Base-by-base conservation (phyloP, 441 rosid genomes). In the Metrosideros polymorpha region DNA sequence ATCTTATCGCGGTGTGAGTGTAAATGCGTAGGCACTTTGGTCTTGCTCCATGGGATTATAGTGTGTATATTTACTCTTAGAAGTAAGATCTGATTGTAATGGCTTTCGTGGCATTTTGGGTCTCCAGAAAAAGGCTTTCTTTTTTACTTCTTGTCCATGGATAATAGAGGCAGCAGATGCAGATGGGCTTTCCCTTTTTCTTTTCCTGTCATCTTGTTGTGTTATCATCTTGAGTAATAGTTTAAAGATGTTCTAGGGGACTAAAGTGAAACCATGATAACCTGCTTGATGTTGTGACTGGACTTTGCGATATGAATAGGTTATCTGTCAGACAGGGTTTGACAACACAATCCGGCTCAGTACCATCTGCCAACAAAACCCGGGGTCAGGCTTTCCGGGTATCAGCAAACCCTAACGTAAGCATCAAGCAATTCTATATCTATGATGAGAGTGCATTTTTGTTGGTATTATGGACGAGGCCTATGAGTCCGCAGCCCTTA, bases 401-500 rank as follows among this genome's bases (percentile, higher is more conserved):
- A 82, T 92, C 93, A 87, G 96, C 97, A 7, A 92, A 89, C 88
- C 92, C 98, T 84, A 94, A 96, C 91, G 98, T 96, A 93, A 90
- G 94, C 89, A 84, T 87, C 90, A 66, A 85, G 56, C 30, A 86
- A 85, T 89, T 89, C 91, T 82, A 54, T 87, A 82, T 90, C 47
- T 89, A 84, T 84, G 52, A 85, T 90, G 79, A 87, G 59, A 49
- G 75, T 6, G 27, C 55, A n/a, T 42, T 66, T 25, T 17, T 9
- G 13, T 18, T 42, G 24, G 19, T 57, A 32, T 9, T 13, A 75
- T 59, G 79, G 79, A 66, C 1, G 2, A 19, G 79, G 7, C 29
- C 39, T 85, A 17, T 54, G 29, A 61, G 15, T 59, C 0, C 0
- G 49, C 49, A 35, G 45, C 52, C 61, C 52, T 39, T 84, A 25